Evolutionary conservation across 108 stramenopile genomes (phyloP).

Genomic region (Cyclotella kingstonii): DNA sequence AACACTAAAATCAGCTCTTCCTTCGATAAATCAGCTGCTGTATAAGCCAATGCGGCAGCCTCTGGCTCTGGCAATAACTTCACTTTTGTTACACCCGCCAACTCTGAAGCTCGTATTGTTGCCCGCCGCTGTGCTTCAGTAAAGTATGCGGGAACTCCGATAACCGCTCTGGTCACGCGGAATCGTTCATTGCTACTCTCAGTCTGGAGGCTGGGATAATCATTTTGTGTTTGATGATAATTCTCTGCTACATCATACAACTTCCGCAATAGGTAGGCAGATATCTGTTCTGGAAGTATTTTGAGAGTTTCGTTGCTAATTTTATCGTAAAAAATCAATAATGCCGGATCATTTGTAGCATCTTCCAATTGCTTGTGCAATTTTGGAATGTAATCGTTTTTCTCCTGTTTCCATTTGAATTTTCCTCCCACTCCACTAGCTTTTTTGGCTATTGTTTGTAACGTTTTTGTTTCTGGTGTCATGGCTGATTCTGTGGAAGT

Average conservation of each 20-base stretch:
- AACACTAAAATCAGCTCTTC: slow-evolving; percentile 89
- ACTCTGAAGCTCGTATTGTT: slow-evolving; percentile 76
- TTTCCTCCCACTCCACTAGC: slow-evolving; percentile 35
- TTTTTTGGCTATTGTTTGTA: slow-evolving; percentile 6
- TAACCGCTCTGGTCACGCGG: slow-evolving; percentile 77
- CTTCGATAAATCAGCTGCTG: slow-evolving; percentile 44
- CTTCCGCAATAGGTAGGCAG: slow-evolving; percentile 67
- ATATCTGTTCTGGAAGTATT: slow-evolving; percentile 72
- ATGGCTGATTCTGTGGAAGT: too few relatives aligned
- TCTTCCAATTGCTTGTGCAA: slow-evolving; percentile 59
- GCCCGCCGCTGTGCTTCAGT: slow-evolving; percentile 85
- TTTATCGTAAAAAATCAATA: slow-evolving; percentile 32
- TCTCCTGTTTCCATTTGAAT: slow-evolving; percentile 38
- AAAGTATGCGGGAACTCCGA: slow-evolving; percentile 96
- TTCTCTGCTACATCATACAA: slow-evolving; percentile 53
- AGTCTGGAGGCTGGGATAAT: too few relatives aligned
- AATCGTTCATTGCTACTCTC: slow-evolving; percentile 6
- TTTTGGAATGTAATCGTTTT: slow-evolving; percentile 33
- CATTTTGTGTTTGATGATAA: slow-evolving; percentile 10
- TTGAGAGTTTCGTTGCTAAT: not conserved
- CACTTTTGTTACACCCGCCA: slow-evolving; percentile 85
- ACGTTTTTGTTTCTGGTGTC: not conserved
- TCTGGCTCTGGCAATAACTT: slow-evolving; percentile 92
- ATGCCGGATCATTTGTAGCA: slow-evolving; percentile 56
- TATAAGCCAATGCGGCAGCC: slow-evolving; percentile 95